A percentile compares a stretch with the other conserved stretches of the same genome.
Conservation (phyloP, 176 grass and related monocot species). For the Ananas comosus region DNA sequence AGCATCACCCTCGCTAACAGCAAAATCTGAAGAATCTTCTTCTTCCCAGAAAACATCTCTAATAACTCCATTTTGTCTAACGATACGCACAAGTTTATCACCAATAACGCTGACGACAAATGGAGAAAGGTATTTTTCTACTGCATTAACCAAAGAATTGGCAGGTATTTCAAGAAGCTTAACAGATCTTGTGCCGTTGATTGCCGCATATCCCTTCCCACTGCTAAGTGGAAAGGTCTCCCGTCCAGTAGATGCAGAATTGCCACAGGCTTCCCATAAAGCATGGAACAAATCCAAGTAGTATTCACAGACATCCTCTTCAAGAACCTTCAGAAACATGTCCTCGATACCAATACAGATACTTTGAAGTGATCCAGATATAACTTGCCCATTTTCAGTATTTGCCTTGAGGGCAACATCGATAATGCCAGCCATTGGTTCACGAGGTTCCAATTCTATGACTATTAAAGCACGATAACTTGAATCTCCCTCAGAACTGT, state of each 20-base stretch:
- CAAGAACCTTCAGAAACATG: constrained; percentile 63
- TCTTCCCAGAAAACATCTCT: constrained; percentile 66
- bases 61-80: constrained; percentile 62
- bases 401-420: constrained; percentile 65
- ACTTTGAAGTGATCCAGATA: constrained; percentile 58
- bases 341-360: constrained; percentile 85
- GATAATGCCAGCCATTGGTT: constrained; percentile 78
- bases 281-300: constrained; percentile 66
- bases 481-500: constrained; percentile 28
- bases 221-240: constrained; percentile 72
- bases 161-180: constrained; percentile 77
- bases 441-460: constrained; percentile 73
- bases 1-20: constrained; percentile 37
- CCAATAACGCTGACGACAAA: constrained; percentile 71
- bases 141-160: constrained; percentile 54
- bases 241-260: constrained; percentile 51
- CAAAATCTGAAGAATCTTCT: constrained; percentile 24
- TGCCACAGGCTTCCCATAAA: constrained; percentile 80
- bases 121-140: constrained; percentile 63
- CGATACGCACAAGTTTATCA: constrained; percentile 41
- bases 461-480: constrained; percentile 34
- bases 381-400: constrained; percentile 54
- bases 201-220: constrained; percentile 60
- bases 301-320: constrained; percentile 31
- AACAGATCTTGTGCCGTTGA: constrained; percentile 70